Evolutionary conservation across 148 eudicot genomes (phyloP).

Genomic region (Amaranthus palmeri): DNA sequence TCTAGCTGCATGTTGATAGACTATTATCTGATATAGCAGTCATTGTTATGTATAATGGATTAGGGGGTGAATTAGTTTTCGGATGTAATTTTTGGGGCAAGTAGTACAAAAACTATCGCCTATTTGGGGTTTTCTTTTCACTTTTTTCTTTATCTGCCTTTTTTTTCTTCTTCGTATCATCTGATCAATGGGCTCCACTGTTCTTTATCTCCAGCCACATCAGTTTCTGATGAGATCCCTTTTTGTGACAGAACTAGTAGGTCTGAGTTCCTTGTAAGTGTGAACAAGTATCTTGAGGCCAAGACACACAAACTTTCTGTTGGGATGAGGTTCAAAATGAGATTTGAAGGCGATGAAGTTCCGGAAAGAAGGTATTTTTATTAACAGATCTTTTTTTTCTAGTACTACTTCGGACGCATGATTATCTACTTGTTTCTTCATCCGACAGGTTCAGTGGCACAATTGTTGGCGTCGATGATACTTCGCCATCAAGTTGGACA

Average conservation of each 20-base stretch:
- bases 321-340: constrained; percentile 96
- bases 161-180: background rate
- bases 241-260: constrained; percentile 68
- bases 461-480: constrained; percentile 74
- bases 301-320: constrained; percentile 68
- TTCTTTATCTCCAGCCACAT: background rate
- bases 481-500: constrained; percentile 63
- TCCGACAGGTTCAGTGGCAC: constrained; percentile 84
- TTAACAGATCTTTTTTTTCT: background rate
- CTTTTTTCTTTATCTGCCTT: background rate
- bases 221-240: background rate
- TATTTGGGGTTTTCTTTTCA: background rate
- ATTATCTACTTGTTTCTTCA: constrained; percentile 6
- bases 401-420: background rate
- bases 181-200: background rate
- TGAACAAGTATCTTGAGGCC: constrained; percentile 90
- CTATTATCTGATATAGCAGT: too few relatives aligned
- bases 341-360: constrained; percentile 91
- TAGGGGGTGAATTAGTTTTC: too few relatives aligned
- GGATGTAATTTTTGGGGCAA: too few relatives aligned
- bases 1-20: too few relatives aligned
- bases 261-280: constrained; percentile 81
- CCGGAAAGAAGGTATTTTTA: constrained; percentile 80
- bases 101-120: background rate
- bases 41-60: too few relatives aligned